Base-by-base conservation (phyloP, 441 rosid species). In the Bruguiera hainesii region DNA sequence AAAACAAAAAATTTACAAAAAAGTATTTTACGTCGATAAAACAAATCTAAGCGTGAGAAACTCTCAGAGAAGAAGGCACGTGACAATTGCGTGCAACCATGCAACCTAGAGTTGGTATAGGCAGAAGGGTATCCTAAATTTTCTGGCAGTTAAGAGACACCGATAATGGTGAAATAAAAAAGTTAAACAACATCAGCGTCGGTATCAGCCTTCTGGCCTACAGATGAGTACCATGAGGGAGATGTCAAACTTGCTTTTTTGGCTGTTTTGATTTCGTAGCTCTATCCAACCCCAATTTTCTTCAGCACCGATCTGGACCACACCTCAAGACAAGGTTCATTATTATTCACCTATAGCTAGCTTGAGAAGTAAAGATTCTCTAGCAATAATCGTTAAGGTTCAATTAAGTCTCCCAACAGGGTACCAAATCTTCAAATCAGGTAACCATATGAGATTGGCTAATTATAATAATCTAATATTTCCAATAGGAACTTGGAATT, bases 311-410 rank as follows among this genome's bases (percentile, higher is more conserved):
- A 13, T 59, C 23, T 59, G 79, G 83, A 69, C 75, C 77, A 75
- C 76, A n/a, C 72, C 83, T 75, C 66, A 66, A 3, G 31, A 21
- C 25, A 77, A 73, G 80, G 76, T 77, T 81, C 82, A 77, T 31
- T 60, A 68, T 68, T 71, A 73, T 81, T 83, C 70, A 55, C 67
- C 66, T 56, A 13, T 42, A 62, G 72, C 77, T 53, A 19, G 64
- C 52, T 42, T 61, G 63, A 73, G 65, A 30, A 25, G 65, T 70
- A 63, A 19, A 71, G 66, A 57, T 77, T 62, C 69, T 56, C 48
- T 31, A 29, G 35, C 42, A 28, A 63, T 72, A 64, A 60, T 52
- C 61, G 56, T 21, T 30, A 64, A 82, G 67, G 61, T 71, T 61
- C 70, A 67, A 64, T 53, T 59, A 73, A 52, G 51, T 71, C n/a